Evolutionary conservation across 805 yeast species (phyloP), one percentile per base, ranked within the genome.

Genomic region (Candida coleopterorum): DNA sequence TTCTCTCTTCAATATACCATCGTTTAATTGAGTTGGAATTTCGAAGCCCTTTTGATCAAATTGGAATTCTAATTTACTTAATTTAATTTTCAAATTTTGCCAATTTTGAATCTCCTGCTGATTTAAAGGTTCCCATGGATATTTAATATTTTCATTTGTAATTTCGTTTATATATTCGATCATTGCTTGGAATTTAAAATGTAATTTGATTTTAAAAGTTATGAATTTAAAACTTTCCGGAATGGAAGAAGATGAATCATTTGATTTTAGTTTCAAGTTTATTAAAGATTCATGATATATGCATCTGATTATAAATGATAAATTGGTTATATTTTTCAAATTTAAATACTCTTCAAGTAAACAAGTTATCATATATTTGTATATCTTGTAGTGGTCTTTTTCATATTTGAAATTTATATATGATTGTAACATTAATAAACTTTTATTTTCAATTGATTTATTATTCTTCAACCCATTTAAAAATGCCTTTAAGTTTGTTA

Each of bases 151-250:
- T 2, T 34, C 28, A 11, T 16, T 6, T 6, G 32, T 25, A 11
- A 15, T 3, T 9, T n/a, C 12, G 18, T 43, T 45, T 11, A 32
- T 29, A 25, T 42, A 42, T 7, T 42, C 23, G 5, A 46, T 32
- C 25, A 40, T 44, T 2, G 49, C 52, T 32, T 49, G 53, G 11
- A 50, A 31, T n/a, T 27, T 23, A 6, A 26, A 37, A 29, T 46
- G 16, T 15, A 11, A 15, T 12, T 20, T 18, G 23, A 35, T 29
- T 18, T 48, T 47, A 43, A 36, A 34, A 44, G 38, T 26, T 25
- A 52, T 35, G n/a, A 47, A 48, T 21, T 42, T 42, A 29, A 42
- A 49, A 30, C 43, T 44, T 33, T 52, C 55, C 2, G 50, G 43
- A 4, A 37, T 18, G 4, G 27, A 7, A 35, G 22, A 2, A 34